These are phyloP conservation scores for Penicillium samsonianum DNA, from an alignment of 495 filamentous ascomycete genomes.

Conservation along the genomic window DNA sequence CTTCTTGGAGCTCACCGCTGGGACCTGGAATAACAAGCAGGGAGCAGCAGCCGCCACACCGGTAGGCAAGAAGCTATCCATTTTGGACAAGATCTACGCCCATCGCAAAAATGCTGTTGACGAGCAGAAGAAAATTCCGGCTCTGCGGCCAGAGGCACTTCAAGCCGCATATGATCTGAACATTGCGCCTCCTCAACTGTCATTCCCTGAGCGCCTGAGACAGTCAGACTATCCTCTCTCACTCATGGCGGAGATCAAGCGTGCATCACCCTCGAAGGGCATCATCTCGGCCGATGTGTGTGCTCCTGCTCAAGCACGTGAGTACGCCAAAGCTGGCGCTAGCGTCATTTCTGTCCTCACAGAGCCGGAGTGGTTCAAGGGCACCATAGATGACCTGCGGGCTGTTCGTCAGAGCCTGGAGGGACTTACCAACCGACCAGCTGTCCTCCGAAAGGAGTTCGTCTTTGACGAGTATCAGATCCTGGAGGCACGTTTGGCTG, in stretches of 20 bases:
- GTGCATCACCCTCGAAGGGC: conserved; percentile 94
- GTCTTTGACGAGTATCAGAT: conserved; percentile 99
- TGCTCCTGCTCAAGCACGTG: conserved; percentile 85
- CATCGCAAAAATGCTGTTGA: conserved; percentile 75
- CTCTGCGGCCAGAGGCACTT: conserved; percentile 79
- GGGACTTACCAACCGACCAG: conserved; percentile 87
- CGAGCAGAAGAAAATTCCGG: conserved; percentile 83
- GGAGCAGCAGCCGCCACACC: conserved; percentile 28
- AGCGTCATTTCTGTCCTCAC: conserved; percentile 97
- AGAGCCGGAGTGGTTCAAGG: conserved; percentile 98
- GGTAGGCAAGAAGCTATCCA: conserved; percentile 68
- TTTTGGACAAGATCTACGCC: conserved; percentile 89
- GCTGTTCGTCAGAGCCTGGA: conserved; percentile 84
- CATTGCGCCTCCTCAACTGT: conserved; percentile 80
- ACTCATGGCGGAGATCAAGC: conserved; percentile 95
- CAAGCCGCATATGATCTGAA: conserved; percentile 82
- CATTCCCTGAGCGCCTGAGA: conserved; percentile 76
- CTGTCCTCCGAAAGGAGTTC: conserved; percentile 93
- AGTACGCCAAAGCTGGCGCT: conserved; percentile 90
- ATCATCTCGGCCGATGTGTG: conserved; percentile 85
- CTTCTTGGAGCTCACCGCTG: conserved; percentile 81
- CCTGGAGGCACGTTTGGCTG: conserved; percentile 87
- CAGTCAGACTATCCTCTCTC: conserved; percentile 79
- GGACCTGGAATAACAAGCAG: conserved; percentile 80
- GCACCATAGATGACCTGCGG: conserved; percentile 89